Conservation (phyloP, 1,284 basidiomycete species). For the Ustilago trichophora region DNA sequence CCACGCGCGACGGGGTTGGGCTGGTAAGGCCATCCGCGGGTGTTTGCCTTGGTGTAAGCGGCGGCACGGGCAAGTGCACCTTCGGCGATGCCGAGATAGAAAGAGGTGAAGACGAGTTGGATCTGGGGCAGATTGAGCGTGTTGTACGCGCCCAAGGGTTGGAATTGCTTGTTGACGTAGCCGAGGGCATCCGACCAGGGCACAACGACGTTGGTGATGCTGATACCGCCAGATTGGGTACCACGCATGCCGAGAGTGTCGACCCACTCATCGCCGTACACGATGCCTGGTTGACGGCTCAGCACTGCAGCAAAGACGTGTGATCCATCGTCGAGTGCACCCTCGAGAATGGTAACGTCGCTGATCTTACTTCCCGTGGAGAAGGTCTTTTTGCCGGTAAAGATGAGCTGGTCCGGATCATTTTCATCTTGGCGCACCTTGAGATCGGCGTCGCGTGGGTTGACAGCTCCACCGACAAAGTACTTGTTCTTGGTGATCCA, state of each 20-base stretch:
- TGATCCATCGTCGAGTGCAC: conserved; percentile 46
- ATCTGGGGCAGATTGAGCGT: conserved; percentile 65
- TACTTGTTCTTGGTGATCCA: conserved; percentile 55
- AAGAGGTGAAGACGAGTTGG: conserved; percentile 65
- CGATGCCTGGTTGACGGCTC: conserved; percentile 60
- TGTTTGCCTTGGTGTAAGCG: conserved; percentile 62
- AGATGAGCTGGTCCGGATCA: conserved; percentile 55
- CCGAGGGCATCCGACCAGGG: conserved; percentile 61
- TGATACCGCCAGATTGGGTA: conserved; percentile 61
- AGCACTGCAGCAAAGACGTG: conserved; percentile 64
- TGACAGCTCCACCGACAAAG: conserved; percentile 66
- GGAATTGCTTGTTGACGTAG: conserved; percentile 51
- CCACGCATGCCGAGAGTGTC: conserved; percentile 67
- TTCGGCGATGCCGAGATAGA: conserved; percentile 66
- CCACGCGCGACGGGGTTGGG: conserved; percentile 52
- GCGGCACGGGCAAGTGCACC: conserved; percentile 61
- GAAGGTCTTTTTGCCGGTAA: conserved; percentile 65
- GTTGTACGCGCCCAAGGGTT: conserved; percentile 62
- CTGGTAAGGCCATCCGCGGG: conserved; percentile 64
- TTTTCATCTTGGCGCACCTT: conserved; percentile 49
- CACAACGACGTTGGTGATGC: conserved; percentile 58
- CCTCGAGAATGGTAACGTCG: conserved; percentile 66
- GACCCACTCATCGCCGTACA: conserved; percentile 66
- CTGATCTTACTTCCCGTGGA: conserved; percentile 65
- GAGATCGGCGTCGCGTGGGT: conserved; percentile 65